phyloP scores from a whole-genome alignment of 2,329 filamentous ascomycete species.

The Diplodia corticola region DNA sequence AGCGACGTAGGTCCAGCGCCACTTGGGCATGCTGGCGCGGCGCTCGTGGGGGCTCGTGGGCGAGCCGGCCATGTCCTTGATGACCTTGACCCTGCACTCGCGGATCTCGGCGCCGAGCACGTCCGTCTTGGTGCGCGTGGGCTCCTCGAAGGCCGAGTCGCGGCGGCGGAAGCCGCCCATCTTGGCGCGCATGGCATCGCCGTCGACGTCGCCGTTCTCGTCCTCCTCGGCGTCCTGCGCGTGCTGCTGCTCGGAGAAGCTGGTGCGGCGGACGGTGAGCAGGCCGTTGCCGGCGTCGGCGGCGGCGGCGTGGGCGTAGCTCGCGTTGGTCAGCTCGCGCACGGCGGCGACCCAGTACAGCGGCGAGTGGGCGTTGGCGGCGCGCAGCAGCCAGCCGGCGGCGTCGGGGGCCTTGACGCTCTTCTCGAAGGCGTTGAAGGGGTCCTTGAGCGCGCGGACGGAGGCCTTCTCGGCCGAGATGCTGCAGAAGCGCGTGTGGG shows the following conservation, averaged over 20 bases:
- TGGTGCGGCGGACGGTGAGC: constrained; percentile 4
- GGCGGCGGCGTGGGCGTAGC: constrained; percentile 2
- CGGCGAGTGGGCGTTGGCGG: neutral
- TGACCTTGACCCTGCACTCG: constrained; percentile 11
- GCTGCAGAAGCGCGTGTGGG: constrained; percentile 12
- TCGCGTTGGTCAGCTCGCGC: constrained; percentile 16
- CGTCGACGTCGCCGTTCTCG: constrained; percentile 3
- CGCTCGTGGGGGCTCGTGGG: neutral
- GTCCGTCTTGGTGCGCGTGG: constrained; percentile 21
- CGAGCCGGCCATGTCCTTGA: neutral
- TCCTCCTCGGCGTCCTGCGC: constrained; percentile 2
- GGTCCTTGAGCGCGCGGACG: constrained; percentile 16
- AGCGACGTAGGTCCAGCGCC: constrained; percentile 5
- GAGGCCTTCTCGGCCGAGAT: constrained; percentile 17
- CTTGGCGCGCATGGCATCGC: constrained; percentile 14
- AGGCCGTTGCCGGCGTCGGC: constrained; percentile 21
- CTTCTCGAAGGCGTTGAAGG: constrained; percentile 10
- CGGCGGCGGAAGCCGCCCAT: neutral
- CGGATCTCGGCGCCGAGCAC: constrained; percentile 20
- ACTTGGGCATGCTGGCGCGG: constrained; percentile 1
- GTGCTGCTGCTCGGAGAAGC: neutral
- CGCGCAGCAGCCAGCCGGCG: constrained; percentile 4
- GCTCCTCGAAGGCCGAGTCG: constrained; percentile 21
- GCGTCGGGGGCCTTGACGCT: neutral
- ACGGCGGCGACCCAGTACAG: constrained; percentile 19